phyloP scores from a whole-genome alignment of 148 eudicot species.

The Fagopyrum tataricum region DNA sequence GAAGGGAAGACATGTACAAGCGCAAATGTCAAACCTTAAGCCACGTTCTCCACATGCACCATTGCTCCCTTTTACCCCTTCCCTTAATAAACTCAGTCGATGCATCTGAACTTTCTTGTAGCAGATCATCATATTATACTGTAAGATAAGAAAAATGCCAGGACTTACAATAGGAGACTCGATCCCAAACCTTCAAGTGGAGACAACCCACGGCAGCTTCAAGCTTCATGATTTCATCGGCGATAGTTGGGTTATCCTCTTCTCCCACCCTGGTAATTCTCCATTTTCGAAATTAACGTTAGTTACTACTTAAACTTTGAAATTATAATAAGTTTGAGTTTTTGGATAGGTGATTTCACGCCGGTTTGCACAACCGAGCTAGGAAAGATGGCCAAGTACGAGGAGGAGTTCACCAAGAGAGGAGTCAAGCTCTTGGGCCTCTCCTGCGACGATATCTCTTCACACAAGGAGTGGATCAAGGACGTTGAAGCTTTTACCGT shows the following conservation, averaged over 20 bases:
- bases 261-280: slow-evolving; percentile 70
- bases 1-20: background rate
- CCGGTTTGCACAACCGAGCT: slow-evolving; percentile 92
- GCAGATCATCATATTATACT: background rate
- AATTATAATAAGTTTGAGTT: background rate
- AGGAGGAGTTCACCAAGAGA: slow-evolving; percentile 51
- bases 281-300: background rate
- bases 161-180: slow-evolving; percentile 77
- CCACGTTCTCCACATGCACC: slow-evolving; percentile 1
- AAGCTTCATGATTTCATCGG: slow-evolving; percentile 63
- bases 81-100: background rate
- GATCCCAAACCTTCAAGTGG: slow-evolving; percentile 63
- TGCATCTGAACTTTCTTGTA: background rate
- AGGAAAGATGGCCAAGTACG: slow-evolving; percentile 72
- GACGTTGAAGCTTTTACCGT: slow-evolving; percentile 69
- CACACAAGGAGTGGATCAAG: slow-evolving; percentile 79
- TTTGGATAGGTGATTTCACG: slow-evolving; percentile 67
- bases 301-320: background rate
- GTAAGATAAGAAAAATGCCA: slow-evolving; percentile 41
- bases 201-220: slow-evolving; percentile 64
- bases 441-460: slow-evolving; percentile 65
- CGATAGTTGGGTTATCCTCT: slow-evolving; percentile 53
- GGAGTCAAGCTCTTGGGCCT: slow-evolving; percentile 80
- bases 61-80: background rate
- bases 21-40: background rate